These are phyloP conservation scores for Ballota nigra DNA, from an alignment of 257 asterid genomes.

Conservation along the genomic window DNA sequence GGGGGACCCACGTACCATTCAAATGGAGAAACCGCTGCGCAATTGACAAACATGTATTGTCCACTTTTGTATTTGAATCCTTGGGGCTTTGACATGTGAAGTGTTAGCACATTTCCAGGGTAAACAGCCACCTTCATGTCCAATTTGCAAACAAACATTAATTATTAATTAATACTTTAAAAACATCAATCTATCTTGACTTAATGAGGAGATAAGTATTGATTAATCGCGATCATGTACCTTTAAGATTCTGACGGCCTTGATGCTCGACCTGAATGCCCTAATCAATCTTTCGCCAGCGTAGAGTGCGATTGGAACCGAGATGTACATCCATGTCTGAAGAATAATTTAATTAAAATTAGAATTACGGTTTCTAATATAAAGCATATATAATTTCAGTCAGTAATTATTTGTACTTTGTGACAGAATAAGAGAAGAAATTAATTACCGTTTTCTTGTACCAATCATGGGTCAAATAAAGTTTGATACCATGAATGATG, in stretches of 20 bases:
- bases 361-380: neutral
- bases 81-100: conserved; percentile 75
- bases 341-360: neutral
- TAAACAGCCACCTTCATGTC: conserved; percentile 60
- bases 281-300: conserved; percentile 72
- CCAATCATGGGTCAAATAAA: conserved; percentile 50
- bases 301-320: conserved; percentile 69
- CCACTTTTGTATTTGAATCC: conserved; percentile 75
- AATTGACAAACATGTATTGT: conserved; percentile 61
- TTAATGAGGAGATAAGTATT: too few species aligned
- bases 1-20: conserved; percentile 46
- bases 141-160: neutral
- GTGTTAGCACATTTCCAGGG: conserved; percentile 67
- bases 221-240: conserved; percentile 28
- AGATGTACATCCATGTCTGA: conserved; percentile 97
- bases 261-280: conserved; percentile 73
- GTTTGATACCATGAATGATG: conserved; percentile 55
- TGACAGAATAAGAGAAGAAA: neutral
- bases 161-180: neutral
- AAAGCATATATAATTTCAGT: neutral
- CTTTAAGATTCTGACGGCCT: conserved; percentile 77
- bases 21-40: conserved; percentile 68
- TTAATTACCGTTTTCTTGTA: conserved; percentile 57
- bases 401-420: neutral
- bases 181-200: neutral